Percentiles rank a stretch among this genome's conserved stretches.
Evolutionary conservation across 1,139 yeast genomes (phyloP).

Genomic region (Debaryomyces fabryi): DNA sequence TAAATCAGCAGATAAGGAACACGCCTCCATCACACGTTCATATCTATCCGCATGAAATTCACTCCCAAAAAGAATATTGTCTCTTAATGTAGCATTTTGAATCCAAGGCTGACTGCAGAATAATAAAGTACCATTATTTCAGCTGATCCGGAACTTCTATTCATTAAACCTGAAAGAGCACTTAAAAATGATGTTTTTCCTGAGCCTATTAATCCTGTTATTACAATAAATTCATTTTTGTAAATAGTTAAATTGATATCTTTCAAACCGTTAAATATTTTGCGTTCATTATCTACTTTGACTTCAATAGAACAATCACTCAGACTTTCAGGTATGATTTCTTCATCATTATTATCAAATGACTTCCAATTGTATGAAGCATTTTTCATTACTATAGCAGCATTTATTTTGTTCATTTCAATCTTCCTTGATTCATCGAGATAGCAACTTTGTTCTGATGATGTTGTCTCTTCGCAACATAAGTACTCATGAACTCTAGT

Average conservation of each 20-base stretch:
- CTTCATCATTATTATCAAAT: conserved; percentile 29
- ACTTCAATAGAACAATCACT: conserved; percentile 8
- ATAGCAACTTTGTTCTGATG: conserved; percentile 24
- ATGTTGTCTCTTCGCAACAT: conserved; percentile 25
- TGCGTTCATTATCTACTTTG: conserved; percentile 10
- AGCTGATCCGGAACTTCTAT: conserved; percentile 40
- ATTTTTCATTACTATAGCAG: conserved; percentile 49
- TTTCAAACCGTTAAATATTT: conserved; percentile 16
- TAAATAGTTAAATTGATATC: conserved; percentile 21
- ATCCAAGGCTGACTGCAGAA: conserved; percentile 58
- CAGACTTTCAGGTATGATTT: conserved; percentile 10
- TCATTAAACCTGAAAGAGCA: conserved; percentile 64
- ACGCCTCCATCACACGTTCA: conserved; percentile 33
- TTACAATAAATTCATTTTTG: conserved; percentile 64
- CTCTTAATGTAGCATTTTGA: conserved; percentile 46
- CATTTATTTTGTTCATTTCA: conserved; percentile 22
- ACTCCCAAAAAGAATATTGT: conserved; percentile 40
- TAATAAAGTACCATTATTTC: conserved; percentile 40
- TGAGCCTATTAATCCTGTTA: conserved; percentile 74
- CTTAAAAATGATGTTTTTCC: conserved; percentile 68
- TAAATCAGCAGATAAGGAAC: conserved; percentile 42
- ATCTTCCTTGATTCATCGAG: conserved; percentile 15
- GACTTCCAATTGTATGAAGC: conserved; percentile 75
- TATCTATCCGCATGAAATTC: conserved; percentile 30
- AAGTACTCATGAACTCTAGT: conserved; percentile 60